Evolutionary conservation across 2,329 filamentous ascomycete species (phyloP), one percentile per base, ranked within the genome.

Genomic region (Penicillium sp.): DNA sequence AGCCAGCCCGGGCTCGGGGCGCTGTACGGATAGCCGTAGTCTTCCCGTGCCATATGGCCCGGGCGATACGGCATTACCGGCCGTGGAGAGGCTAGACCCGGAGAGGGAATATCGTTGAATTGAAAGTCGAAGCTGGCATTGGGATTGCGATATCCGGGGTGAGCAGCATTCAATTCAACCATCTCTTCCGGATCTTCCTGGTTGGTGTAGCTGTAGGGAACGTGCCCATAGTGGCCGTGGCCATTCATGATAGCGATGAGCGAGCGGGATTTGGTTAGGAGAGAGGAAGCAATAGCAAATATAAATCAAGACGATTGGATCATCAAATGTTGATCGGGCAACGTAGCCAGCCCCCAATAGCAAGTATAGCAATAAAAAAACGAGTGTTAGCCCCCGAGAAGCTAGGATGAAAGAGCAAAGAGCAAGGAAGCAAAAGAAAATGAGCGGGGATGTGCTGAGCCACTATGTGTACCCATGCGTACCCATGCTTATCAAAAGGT

Each of bases 141-240:
- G 1, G 47, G 43, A 32, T 55, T 46, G 13, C 50, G 52, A 29
- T 51, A 49, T 20, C 34, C 44, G 20, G 50, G 52, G 31, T 52
- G 51, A 27, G 51, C 35, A 1, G 20, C 51, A 29, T 54, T 48
- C 28, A 63, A 50, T 36, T 61, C 61, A 32, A 60, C 47, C 54
- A 61, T 61, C 41, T 64, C 61, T 9, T 63, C 61, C 10, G 56
- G 47, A 24, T 60, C 57, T 4, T 57, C 48, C 16, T 47, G 35
- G 26, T 26, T 11, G n/a, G 11, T 6, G 35, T 47, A 39, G 34
- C 11, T n/a, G 16, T 47, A 32, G 35, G 35, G 32, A 14, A 32
- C 31, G 2, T 52, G 48, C 34, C 46, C 49, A 46, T 55, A 50
- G 29, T 39, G 45, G 35, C 23, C 34, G 40, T 39, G 45, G 35